Base-by-base conservation (phyloP, 352 stramenopile genomes). In the Phytopythium mirpurense region DNA sequence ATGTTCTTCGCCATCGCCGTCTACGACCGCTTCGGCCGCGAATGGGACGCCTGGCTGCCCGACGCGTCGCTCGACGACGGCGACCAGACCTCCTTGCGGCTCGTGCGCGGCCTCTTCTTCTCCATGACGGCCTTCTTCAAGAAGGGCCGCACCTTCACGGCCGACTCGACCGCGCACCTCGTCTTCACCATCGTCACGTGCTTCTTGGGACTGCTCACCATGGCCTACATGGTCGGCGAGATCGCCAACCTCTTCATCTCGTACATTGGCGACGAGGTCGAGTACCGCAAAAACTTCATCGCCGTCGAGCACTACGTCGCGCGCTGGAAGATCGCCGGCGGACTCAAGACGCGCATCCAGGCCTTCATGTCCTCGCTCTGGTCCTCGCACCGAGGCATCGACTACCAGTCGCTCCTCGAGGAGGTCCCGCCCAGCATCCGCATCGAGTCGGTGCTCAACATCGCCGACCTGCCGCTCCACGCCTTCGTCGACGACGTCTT, bases 241-340 rank as follows among this genome's bases (percentile, higher is more conserved):
- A 63, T 78, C 35, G 67, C 73, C 0, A 81, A 71, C 12, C 27
- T 87, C 14, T 85, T 82, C 65, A 46, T 71, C 0, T 83, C 68
- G 21, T 80, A 68, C 57, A 82, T 74, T 45, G 68, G 69, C 59
- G 78, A 84, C 56, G 71, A 87, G 49, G 73, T 87, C 12, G 67
- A 83, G 42, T 87, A 84, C 46, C 73, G 73, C 15, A 78, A 78
- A 29, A 73, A 74, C 24, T 68, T 84, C 46, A 74, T 83, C 24
- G 70, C 74, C 5, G 71, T 84, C 3, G 60, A 73, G 34, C 41
- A 71, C 19, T 87, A 83, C 48, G 38, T 87, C 1, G 62, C 70
- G 15, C 73, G 73, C 3, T 76, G 67, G 61, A 60, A 67, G 0
- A 70, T 87, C 49, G 78, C 68, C 3, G 41, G 46, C 0, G 55